Percentiles rank a stretch among this genome's conserved stretches.
Evolutionary conservation across 306 rosid species (phyloP).

Genomic region (Lathyrus aphaca): DNA sequence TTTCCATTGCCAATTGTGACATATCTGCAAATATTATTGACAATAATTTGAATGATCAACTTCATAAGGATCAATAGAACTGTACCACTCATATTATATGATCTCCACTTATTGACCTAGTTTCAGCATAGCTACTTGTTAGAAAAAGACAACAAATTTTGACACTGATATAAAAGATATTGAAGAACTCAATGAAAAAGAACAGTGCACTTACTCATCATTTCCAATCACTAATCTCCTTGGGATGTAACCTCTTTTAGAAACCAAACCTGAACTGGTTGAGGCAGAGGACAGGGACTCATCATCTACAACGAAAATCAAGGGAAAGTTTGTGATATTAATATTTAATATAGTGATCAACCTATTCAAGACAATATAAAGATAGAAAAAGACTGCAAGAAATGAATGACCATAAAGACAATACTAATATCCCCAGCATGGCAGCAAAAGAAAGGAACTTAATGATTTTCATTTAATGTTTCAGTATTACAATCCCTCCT

Average conservation of each 20-base stretch:
- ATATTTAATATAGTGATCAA: slow-evolving; percentile 23
- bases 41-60: slow-evolving; percentile 25
- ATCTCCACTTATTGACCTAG: slow-evolving; percentile 2
- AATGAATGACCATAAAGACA: slow-evolving; percentile 16
- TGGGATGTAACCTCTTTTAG: slow-evolving; percentile 71
- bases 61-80: slow-evolving; percentile 26
- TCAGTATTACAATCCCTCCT: slow-evolving; percentile 7
- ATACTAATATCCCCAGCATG: slow-evolving; percentile 22
- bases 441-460: slow-evolving; percentile 22
- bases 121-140: slow-evolving; percentile 11
- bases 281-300: slow-evolving; percentile 57
- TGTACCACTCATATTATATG: neutral
- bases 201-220: slow-evolving; percentile 74
- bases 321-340: slow-evolving; percentile 29
- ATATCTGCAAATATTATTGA: slow-evolving; percentile 59
- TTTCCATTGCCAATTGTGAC: slow-evolving; percentile 91
- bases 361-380: slow-evolving; percentile 21
- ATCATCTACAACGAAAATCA: slow-evolving; percentile 57
- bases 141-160: slow-evolving; percentile 32
- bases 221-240: slow-evolving; percentile 91
- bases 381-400: slow-evolving; percentile 2
- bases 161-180: slow-evolving; percentile 23
- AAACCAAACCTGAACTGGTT: slow-evolving; percentile 51
- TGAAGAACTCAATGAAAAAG: slow-evolving; percentile 14
- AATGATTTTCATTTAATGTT: slow-evolving; percentile 22